phyloP scores from a whole-genome alignment of 2,329 filamentous ascomycete species.

The Elsinoe australis region DNA sequence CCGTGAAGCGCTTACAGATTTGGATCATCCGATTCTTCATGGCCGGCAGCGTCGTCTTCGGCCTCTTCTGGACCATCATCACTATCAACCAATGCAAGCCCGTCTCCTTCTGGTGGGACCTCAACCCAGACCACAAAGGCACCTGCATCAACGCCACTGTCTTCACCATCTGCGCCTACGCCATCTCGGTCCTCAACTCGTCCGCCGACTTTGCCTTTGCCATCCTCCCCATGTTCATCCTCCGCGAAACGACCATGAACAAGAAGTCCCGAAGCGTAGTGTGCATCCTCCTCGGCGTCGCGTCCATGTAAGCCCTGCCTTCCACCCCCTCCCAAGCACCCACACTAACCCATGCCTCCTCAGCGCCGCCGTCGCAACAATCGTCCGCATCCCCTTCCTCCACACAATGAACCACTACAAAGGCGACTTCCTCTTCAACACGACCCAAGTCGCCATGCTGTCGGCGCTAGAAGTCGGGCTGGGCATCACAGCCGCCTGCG shows the following conservation, averaged over 20 bases:
- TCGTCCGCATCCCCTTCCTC: constrained; percentile 41
- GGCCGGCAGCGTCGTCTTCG: constrained; percentile 38
- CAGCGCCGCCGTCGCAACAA: constrained; percentile 45
- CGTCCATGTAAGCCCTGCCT: constrained; percentile 31
- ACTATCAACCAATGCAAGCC: constrained; percentile 49
- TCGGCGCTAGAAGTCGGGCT: constrained; percentile 30
- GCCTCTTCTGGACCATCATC: constrained; percentile 45
- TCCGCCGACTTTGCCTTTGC: constrained; percentile 38
- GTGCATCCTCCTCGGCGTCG: constrained; percentile 34
- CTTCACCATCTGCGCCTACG: constrained; percentile 39
- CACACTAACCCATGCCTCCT: constrained; percentile 7
- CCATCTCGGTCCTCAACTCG: constrained; percentile 32
- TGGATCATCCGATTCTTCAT: constrained; percentile 43
- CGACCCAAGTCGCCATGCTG: constrained; percentile 34
- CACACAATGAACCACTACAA: constrained; percentile 32
- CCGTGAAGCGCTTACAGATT: constrained; percentile 39
- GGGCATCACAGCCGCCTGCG: constrained; percentile 37
- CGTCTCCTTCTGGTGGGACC: constrained; percentile 45
- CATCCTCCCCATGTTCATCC: constrained; percentile 36
- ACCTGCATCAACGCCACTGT: constrained; percentile 39
- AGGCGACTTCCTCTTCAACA: constrained; percentile 40
- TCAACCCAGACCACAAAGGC: constrained; percentile 32
- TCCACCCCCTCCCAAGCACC: constrained; percentile 29
- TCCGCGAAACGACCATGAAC: constrained; percentile 37
- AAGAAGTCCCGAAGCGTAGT: constrained; percentile 33